These are phyloP conservation scores for Fusarium concolor DNA, from an alignment of 2,329 filamentous ascomycete species.

Conservation along the genomic window DNA sequence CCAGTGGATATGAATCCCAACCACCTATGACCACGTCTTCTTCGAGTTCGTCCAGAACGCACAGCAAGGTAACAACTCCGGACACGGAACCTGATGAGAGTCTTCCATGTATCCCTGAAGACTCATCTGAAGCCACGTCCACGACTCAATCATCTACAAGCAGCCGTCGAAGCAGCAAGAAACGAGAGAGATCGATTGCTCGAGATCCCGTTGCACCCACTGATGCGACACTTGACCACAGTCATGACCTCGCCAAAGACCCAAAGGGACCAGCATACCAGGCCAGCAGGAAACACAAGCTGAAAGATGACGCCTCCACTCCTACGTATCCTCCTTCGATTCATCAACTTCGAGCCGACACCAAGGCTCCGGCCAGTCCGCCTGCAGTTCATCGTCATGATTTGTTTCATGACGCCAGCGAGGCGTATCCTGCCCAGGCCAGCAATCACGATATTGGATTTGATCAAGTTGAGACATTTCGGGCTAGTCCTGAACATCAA, in stretches of 20 bases:
- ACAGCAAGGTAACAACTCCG: conserved; percentile 6
- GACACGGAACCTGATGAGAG: not conserved
- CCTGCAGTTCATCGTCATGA: conserved; percentile 27
- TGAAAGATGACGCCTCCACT: conserved; percentile 20
- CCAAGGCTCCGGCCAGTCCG: conserved; percentile 17
- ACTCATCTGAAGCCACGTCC: conserved; percentile 16
- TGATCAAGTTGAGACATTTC: conserved; percentile 15
- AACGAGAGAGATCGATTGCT: conserved; percentile 31
- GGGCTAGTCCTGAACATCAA: conserved; percentile 24
- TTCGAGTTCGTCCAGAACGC: conserved; percentile 6
- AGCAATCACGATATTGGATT: conserved; percentile 25
- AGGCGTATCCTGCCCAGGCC: not conserved
- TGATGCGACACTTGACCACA: conserved; percentile 19
- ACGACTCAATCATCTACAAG: conserved; percentile 1
- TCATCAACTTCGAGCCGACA: conserved; percentile 32
- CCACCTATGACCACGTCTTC: conserved; percentile 41
- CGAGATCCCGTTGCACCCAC: conserved; percentile 14
- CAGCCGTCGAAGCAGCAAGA: conserved; percentile 10
- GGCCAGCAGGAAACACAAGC: not conserved
- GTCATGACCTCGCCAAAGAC: conserved; percentile 29
- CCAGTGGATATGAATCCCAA: conserved; percentile 34
- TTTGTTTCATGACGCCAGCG: conserved; percentile 18
- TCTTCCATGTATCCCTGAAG: conserved; percentile 38
- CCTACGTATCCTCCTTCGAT: conserved; percentile 23
- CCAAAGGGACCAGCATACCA: not conserved